Percentiles rank a stretch among this genome's conserved stretches.
Evolutionary conservation across 2,329 filamentous ascomycete species (phyloP).

Genomic region (Fusarium secorum): DNA sequence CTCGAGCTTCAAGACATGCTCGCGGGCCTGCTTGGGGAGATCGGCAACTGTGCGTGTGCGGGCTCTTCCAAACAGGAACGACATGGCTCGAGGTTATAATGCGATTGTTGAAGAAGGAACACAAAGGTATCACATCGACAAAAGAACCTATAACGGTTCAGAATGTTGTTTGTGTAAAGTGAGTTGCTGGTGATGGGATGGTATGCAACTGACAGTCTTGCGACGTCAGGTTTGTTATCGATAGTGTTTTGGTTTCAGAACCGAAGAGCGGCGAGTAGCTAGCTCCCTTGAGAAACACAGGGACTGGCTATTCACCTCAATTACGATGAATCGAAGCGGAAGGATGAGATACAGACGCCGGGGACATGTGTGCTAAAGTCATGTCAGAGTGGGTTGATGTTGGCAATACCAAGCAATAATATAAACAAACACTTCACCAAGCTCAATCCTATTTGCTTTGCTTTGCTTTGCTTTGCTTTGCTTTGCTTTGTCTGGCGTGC

Average conservation of each 20-base stretch:
- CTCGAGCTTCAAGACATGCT: constrained; percentile 62
- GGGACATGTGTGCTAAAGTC: not conserved
- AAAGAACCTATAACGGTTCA: not conserved
- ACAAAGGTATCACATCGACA: not conserved
- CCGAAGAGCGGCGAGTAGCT: not conserved
- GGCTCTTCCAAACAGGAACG: constrained; percentile 64
- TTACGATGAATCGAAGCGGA: not conserved
- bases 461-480: not conserved
- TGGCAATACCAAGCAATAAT: not conserved
- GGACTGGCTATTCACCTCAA: not conserved
- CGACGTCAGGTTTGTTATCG: constrained; percentile 34
- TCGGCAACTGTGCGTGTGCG: constrained; percentile 61
- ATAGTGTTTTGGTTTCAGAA: constrained; percentile 19
- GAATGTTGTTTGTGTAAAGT: constrained; percentile 8
- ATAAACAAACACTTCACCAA: constrained; percentile 4
- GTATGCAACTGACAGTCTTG: constrained; percentile 3
- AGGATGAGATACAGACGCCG: not conserved
- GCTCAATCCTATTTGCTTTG: constrained; percentile 7
- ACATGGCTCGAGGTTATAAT: constrained; percentile 49
- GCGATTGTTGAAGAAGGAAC: not conserved
- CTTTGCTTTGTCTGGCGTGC: constrained; percentile 8
- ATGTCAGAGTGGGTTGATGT: constrained; percentile 18
- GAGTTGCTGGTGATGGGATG: not conserved
- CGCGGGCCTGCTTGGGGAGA: constrained; percentile 63
- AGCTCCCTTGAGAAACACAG: not conserved